Conservation (phyloP, 306 rosid genomes). For the Lablab purpureus region DNA sequence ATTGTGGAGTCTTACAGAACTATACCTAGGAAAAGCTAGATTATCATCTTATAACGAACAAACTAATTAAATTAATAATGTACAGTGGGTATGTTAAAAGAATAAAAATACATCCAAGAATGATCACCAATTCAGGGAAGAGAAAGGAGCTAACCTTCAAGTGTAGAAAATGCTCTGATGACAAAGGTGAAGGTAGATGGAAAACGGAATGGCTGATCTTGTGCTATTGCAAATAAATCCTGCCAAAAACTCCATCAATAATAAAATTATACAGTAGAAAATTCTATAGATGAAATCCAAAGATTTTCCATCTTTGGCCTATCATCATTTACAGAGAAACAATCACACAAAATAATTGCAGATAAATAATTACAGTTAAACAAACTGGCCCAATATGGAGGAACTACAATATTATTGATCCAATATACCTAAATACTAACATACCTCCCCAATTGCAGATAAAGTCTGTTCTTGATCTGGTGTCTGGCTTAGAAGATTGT, state of each 20-base stretch:
- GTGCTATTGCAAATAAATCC: constrained; percentile 91
- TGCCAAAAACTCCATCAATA: constrained; percentile 49
- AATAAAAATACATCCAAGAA: neutral
- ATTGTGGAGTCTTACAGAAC: neutral
- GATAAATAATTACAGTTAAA: too few relatives aligned
- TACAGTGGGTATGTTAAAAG: neutral
- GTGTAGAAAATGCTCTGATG: constrained; percentile 87
- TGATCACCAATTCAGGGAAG: neutral
- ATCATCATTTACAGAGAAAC: constrained; percentile 8
- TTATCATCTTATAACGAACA: neutral
- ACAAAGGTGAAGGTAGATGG: constrained; percentile 94
- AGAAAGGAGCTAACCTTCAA: constrained; percentile 69
- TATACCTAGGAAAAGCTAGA: neutral
- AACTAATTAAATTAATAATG: neutral
- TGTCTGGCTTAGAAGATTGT: constrained; percentile 72
- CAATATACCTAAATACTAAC: constrained; percentile 17
- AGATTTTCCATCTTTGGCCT: constrained; percentile 2
- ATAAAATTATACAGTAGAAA: neutral
- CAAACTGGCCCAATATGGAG: neutral
- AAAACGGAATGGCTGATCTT: constrained; percentile 90
- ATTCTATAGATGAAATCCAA: constrained; percentile 11
- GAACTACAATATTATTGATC: constrained; percentile 7
- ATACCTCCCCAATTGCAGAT: constrained; percentile 91
- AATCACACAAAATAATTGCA: neutral
- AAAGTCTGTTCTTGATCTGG: constrained; percentile 81